phyloP scores from a whole-genome alignment of 2,329 filamentous ascomycete genomes.

The Dactylellina parvicollis region DNA sequence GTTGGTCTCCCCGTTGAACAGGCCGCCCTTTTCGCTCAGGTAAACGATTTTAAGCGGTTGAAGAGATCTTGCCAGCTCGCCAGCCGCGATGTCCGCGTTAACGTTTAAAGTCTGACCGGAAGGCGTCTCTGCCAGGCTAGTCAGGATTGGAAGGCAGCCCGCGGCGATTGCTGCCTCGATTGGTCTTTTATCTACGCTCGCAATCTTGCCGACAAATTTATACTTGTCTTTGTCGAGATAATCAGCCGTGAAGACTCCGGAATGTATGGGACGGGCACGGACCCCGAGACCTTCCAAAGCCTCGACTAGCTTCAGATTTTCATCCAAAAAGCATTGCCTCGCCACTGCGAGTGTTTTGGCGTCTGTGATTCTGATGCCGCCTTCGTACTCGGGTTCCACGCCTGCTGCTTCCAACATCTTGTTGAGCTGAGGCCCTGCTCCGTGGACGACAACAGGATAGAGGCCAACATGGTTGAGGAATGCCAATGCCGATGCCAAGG shows the following conservation, averaged over 20 bases:
- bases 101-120: constrained; percentile 96
- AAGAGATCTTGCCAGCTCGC: constrained; percentile 85
- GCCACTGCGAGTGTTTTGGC: constrained; percentile 92
- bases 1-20: constrained; percentile 92
- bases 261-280: constrained; percentile 85
- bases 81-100: constrained; percentile 95
- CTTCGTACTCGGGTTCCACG: constrained; percentile 93
- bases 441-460: constrained; percentile 94
- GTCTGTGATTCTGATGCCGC: constrained; percentile 94
- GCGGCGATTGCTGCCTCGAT: constrained; percentile 92
- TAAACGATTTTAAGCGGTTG: constrained; percentile 98
- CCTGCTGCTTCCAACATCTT: constrained; percentile 87
- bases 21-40: constrained; percentile 94
- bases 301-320: constrained; percentile 92
- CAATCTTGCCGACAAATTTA: constrained; percentile 94
- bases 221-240: constrained; percentile 97
- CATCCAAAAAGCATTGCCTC: constrained; percentile 90
- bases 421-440: constrained; percentile 94
- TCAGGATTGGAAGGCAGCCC: constrained; percentile 90
- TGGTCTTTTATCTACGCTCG: constrained; percentile 84
- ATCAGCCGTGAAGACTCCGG: constrained; percentile 88
- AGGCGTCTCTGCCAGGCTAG: constrained; percentile 92
- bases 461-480: constrained; percentile 95
- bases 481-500: constrained; percentile 85
- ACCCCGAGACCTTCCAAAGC: constrained; percentile 90